These are phyloP conservation scores for Penicillium sp. DNA, from an alignment of 2,329 filamentous ascomycete species.

Conservation along the genomic window DNA sequence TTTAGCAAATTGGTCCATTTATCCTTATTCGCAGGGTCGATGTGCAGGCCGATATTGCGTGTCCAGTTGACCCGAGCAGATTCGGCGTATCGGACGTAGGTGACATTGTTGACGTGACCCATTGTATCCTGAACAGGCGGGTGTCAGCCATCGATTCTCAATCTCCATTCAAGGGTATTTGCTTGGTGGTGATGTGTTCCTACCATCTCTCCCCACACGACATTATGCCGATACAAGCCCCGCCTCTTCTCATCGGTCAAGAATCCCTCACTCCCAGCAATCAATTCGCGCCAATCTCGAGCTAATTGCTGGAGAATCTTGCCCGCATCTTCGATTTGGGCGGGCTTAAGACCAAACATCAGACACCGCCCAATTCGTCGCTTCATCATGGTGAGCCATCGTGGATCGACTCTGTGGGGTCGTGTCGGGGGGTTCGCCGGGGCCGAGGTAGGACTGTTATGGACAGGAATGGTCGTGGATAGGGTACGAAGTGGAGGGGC, in stretches of 20 bases:
- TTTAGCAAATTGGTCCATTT: constrained; percentile 73
- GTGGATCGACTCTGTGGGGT: constrained; percentile 49
- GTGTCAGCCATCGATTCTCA: constrained; percentile 23
- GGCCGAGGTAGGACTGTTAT: constrained; percentile 21
- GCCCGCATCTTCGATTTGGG: constrained; percentile 63
- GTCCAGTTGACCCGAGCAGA: constrained; percentile 79
- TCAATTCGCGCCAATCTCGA: constrained; percentile 70
- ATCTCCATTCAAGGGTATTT: background rate
- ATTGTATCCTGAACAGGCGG: constrained; percentile 47
- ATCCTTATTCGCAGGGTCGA: constrained; percentile 63
- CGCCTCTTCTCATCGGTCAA: constrained; percentile 65
- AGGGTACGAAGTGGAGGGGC: constrained; percentile 19
- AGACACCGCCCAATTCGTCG: constrained; percentile 73
- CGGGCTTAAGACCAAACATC: constrained; percentile 67
- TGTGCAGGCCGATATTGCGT: constrained; percentile 66
- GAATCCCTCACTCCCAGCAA: constrained; percentile 76
- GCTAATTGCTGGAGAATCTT: constrained; percentile 63
- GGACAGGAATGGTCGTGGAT: constrained; percentile 27
- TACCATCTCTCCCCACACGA: constrained; percentile 88
- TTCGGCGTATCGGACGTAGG: constrained; percentile 83
- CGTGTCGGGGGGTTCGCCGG: constrained; percentile 23
- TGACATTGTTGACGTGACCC: constrained; percentile 85
- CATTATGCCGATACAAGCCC: constrained; percentile 66
- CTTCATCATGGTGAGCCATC: constrained; percentile 73
- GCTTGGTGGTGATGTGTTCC: constrained; percentile 23